phyloP scores from a whole-genome alignment of 2,329 filamentous ascomycete species.

The Apiospora saccharicola region DNA sequence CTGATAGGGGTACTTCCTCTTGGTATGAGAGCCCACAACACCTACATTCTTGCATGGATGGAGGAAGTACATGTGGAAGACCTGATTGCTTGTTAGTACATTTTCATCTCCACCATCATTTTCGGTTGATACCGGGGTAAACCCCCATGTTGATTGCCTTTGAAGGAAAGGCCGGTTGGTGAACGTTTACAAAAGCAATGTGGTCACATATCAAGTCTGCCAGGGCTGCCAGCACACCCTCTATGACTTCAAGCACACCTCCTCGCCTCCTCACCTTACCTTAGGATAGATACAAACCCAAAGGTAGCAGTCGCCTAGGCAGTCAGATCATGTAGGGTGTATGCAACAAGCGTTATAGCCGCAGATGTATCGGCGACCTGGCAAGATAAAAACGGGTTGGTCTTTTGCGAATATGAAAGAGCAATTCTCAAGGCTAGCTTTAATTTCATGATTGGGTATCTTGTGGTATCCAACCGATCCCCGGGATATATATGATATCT shows the following conservation, averaged over 20 bases:
- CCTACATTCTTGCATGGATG: not conserved
- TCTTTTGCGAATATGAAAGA: not conserved
- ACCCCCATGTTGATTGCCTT: not conserved
- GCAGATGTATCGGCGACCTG: not conserved
- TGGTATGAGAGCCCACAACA: not conserved
- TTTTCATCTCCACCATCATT: conserved; percentile 1
- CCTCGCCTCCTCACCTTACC: not conserved
- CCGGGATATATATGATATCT: conserved; percentile 8
- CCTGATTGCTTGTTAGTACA: not conserved
- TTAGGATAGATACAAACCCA: not conserved
- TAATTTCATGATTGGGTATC: not conserved
- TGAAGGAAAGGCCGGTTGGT: not conserved
- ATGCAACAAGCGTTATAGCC: not conserved
- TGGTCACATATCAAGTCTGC: conserved; percentile 10
- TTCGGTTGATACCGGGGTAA: not conserved
- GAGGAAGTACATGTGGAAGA: not conserved
- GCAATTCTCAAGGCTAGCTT: not conserved
- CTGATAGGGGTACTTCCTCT: not conserved
- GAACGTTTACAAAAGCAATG: not conserved
- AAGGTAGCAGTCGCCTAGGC: not conserved
- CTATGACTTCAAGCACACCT: not conserved
- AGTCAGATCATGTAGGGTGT: not conserved
- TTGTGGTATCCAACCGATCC: not conserved
- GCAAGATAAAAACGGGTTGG: not conserved
- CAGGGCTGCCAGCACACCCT: not conserved